Percentiles rank a stretch among this genome's conserved stretches.
These are phyloP conservation scores for Tieghemostelium lacteum DNA, from an alignment of 78 protist genomes.

Conservation along the genomic window DNA sequence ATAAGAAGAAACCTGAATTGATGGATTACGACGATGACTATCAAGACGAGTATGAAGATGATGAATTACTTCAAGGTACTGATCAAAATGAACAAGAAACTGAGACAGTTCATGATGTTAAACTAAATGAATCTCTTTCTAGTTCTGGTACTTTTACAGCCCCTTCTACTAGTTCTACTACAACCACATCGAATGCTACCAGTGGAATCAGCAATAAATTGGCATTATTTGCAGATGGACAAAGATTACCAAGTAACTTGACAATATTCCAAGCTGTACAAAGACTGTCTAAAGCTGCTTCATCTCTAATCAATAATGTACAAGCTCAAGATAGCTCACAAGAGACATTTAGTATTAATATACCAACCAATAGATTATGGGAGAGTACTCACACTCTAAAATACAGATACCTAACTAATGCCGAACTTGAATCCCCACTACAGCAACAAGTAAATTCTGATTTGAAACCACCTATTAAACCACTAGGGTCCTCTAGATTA, in stretches of 20 bases:
- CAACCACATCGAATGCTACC: neutral
- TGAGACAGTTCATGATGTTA: conserved; percentile 75
- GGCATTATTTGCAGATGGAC: conserved; percentile 65
- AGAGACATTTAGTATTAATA: neutral
- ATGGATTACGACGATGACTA: conserved; percentile 43
- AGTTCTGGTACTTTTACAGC: conserved; percentile 14
- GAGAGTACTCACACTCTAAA: conserved; percentile 59
- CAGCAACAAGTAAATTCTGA: neutral
- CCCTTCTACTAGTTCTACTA: neutral
- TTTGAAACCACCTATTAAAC: conserved; percentile 12
- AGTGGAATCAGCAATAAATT: conserved; percentile 6
- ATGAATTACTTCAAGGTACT: conserved; percentile 36
- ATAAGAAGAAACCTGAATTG: conserved; percentile 1
- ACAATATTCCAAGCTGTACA: conserved; percentile 74
- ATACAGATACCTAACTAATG: conserved; percentile 35
- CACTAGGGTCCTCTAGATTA: conserved; percentile 33
- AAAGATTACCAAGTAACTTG: conserved; percentile 27
- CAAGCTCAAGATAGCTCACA: neutral
- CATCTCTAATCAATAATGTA: neutral
- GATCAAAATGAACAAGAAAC: conserved; percentile 41
- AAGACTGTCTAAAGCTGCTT: conserved; percentile 23
- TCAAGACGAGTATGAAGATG: conserved; percentile 63
- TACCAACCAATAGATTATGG: conserved; percentile 79
- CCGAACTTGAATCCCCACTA: conserved; percentile 52
- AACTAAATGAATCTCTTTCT: conserved; percentile 22